A percentile compares a stretch with the other conserved stretches of the same genome.
phyloP scores from a whole-genome alignment of 441 rosid genomes.

The Erysimum pusillum region DNA sequence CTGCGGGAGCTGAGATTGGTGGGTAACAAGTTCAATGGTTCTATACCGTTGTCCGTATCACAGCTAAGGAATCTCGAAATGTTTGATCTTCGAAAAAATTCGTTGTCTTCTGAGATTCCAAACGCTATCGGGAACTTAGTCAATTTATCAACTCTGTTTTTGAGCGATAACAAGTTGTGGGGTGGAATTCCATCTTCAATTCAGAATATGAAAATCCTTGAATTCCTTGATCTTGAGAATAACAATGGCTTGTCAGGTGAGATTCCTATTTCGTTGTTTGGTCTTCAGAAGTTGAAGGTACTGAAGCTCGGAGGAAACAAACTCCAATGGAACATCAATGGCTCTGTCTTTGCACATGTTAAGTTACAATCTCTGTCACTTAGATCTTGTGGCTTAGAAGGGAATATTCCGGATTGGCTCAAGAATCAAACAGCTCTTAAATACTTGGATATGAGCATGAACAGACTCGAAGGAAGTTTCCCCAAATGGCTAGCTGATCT shows the following conservation, averaged over 20 bases:
- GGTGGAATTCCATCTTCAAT: slow-evolving; percentile 39
- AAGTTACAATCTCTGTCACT: slow-evolving; percentile 41
- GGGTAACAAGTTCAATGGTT: no score
- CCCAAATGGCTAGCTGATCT: slow-evolving; percentile 45
- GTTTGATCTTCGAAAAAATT: no score
- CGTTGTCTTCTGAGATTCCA: no score
- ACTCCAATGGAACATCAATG: slow-evolving; percentile 41
- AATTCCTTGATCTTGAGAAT: slow-evolving; percentile 6
- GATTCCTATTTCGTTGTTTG: slow-evolving; percentile 40
- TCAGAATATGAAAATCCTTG: slow-evolving; percentile 25
- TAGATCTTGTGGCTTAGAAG: slow-evolving; percentile 47
- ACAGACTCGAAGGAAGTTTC: slow-evolving; percentile 47
- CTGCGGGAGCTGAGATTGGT: no score
- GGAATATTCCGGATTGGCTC: slow-evolving; percentile 48
- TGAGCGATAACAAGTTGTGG: background rate
- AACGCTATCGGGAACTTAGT: no score
- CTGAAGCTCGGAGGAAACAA: slow-evolving; percentile 33
- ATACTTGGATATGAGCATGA: slow-evolving; percentile 50
- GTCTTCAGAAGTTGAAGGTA: slow-evolving; percentile 36
- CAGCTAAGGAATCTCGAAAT: no score
- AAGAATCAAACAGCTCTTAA: slow-evolving; percentile 37
- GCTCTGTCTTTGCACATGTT: slow-evolving; percentile 21
- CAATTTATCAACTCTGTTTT: no score
- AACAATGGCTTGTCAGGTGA: slow-evolving; percentile 36
- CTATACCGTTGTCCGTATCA: no score